phyloP scores from a whole-genome alignment of 2,329 filamentous ascomycete genomes.

The Cercospora berteroae region DNA sequence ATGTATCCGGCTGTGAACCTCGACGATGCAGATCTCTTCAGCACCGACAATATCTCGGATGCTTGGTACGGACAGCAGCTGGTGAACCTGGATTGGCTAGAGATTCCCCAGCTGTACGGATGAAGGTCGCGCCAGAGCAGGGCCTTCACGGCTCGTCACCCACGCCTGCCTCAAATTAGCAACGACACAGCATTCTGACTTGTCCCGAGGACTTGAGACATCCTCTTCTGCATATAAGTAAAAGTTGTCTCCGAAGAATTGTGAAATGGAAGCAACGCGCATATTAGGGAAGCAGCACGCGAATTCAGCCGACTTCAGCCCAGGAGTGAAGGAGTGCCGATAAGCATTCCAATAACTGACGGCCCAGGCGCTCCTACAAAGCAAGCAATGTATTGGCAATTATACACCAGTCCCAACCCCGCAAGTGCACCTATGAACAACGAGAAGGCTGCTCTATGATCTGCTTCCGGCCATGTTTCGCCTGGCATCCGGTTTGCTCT shows the following conservation, averaged over 20 bases:
- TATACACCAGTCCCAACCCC: not conserved
- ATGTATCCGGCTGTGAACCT: slow-evolving; percentile 19
- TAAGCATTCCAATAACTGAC: not conserved
- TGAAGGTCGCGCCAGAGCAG: not conserved
- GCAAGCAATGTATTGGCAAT: not conserved
- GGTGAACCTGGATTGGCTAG: slow-evolving; percentile 30
- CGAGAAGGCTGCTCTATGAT: not conserved
- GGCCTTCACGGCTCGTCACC: not conserved
- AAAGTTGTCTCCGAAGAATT: not conserved
- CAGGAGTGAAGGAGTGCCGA: not conserved
- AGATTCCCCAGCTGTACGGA: slow-evolving; percentile 21
- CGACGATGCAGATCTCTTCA: slow-evolving; percentile 27
- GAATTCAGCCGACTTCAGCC: not conserved
- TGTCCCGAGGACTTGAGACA: not conserved
- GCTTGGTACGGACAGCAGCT: slow-evolving; percentile 31
- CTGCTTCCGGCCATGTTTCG: not conserved
- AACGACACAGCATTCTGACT: not conserved
- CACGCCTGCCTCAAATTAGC: not conserved
- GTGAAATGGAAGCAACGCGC: not conserved
- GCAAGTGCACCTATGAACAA: not conserved
- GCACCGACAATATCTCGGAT: slow-evolving; percentile 28
- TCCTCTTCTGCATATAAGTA: not conserved
- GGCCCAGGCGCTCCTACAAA: not conserved
- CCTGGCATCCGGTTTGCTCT: not conserved
- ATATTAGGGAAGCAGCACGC: not conserved